Evolutionary conservation across 2,329 filamentous ascomycete species (phyloP), one percentile per base, ranked within the genome.

Genomic region (Colletotrichum cuscutae): DNA sequence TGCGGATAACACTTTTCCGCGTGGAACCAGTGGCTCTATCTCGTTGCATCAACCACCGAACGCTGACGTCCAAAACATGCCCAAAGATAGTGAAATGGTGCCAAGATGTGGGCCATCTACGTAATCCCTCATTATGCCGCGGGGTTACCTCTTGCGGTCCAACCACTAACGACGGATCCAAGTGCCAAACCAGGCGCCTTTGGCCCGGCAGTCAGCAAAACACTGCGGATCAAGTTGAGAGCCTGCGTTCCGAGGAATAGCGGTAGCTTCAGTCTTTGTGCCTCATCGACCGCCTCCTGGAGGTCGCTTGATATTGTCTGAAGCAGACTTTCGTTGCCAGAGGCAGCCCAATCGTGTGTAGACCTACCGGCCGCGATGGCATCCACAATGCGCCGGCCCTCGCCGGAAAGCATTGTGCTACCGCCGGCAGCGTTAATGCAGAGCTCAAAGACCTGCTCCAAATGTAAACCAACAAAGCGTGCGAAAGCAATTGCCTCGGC

Each of bases 161-260:
- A 65, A 15, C 54, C 63, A 26, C 53, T 58, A 8, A 65, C 63
- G n/a, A 65, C 63, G 5, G 63, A 65, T 7, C 53, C 52, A 19
- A 54, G n/a, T 13, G 52, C 53, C 8, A 46, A 52, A 13, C 22
- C 52, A 15, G 52, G 19, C 30, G 30, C 32, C 12, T 19, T 19
- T 24, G 53, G 15, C 11, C 56, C 56, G 53, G 35, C 56, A 83
- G 58, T 49, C 1, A 49, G 42, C 42, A 49, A 49, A 49, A 49
- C 3, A 49, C 19, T 4, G 8, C 42, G 19, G 19, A 49, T 49
- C 42, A 49, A 49, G 42, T 49, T 49, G 42, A 49, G 42, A 49
- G 42, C 42, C 42, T 49, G 42, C 9, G 42, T 49, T 22, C 42
- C 42, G 42, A 49, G 42, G 19, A 49, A 22, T 1, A 49, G 42